Evolutionary conservation across 192 early-diverging fungal species (phyloP).

Genomic region (Backusella mclennaniae): DNA sequence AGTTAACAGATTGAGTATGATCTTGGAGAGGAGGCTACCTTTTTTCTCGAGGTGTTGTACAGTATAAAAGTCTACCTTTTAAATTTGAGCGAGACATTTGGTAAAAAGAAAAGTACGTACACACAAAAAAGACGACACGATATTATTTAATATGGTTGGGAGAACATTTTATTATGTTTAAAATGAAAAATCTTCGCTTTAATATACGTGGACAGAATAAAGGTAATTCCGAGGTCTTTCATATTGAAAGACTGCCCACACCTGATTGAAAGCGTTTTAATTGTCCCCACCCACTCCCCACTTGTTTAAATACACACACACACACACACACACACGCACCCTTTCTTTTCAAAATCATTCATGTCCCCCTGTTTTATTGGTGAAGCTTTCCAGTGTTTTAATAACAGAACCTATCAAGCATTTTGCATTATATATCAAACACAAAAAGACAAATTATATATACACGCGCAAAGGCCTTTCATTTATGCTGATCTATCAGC

Average conservation of each 20-base stretch:
- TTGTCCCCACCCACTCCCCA: not conserved
- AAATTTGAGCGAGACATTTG: not conserved
- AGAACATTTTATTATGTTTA: not conserved
- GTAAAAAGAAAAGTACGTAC: not conserved
- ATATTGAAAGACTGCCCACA: slow-evolving; percentile 18
- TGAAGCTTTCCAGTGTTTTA: not conserved
- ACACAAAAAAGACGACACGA: not conserved
- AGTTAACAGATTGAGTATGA: not conserved
- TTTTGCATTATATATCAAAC: not conserved
- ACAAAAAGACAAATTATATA: slow-evolving; percentile 8
- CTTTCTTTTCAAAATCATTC: not conserved
- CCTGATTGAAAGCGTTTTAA: slow-evolving; percentile 26
- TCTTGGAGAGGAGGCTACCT: not conserved
- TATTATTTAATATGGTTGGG: not conserved
- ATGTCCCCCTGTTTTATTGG: not conserved
- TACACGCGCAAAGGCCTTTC: not conserved
- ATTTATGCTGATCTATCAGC: slow-evolving; percentile 37
- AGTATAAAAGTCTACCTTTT: not conserved
- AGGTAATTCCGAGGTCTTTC: slow-evolving; percentile 14
- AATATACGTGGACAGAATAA: slow-evolving; percentile 29
- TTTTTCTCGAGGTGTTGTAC: not conserved
- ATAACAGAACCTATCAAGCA: not conserved
- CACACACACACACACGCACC: not conserved
- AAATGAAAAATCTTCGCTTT: slow-evolving; percentile 28
- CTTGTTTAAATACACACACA: not conserved